Evolutionary conservation across 345 rosid genomes (phyloP), one percentile per base, ranked within the genome.

Genomic region (Corchorus capsularis): DNA sequence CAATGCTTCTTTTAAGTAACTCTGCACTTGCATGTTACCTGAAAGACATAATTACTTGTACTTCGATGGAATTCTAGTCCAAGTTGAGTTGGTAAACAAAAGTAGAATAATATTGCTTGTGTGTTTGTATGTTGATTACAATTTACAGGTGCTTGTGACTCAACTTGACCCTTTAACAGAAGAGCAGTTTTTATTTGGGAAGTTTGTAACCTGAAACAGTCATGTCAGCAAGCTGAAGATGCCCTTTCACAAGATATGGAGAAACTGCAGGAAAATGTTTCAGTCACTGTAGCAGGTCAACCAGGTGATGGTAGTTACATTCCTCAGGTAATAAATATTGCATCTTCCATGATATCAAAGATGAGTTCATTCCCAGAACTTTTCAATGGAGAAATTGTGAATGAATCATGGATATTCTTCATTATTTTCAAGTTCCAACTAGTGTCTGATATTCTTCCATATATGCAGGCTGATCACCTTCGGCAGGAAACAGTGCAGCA

Each of bases 221-320:
- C 96, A 57, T 93, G 98, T 85, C 95, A 96, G 77, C 99, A 96
- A 83, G 98, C 97, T 2, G 99, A 96, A 89, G 98, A 96, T 74
- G 98, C 99, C 13, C 86, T 96, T 34, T 83, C 94, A 0, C 94
- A 92, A 81, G 99, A 97, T n/a, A 90, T 93, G 97, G 99, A 89
- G 15, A 96, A 86, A 78, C 87, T 96, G 79, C 97, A 90, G 75
- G 89, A 87, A 72, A 89, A 82, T 3, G 85, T 96, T 49, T 85
- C 97, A 17, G 93, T 85, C 62, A 82, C 86, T 49, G 90, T 95
- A 46, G 97, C 94, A 4, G 89, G 90, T 65, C 91, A 77, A 46
- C 84, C 87, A 16, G 87, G 87, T 1, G 94, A 89, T 68, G 91
- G 89, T 67, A 82, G 82, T 72, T 85, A 76, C 77, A 67, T 74